Evolutionary conservation across 495 filamentous ascomycete species (phyloP), one percentile per base, ranked within the genome.

Genomic region (Aspergillus steynii): DNA sequence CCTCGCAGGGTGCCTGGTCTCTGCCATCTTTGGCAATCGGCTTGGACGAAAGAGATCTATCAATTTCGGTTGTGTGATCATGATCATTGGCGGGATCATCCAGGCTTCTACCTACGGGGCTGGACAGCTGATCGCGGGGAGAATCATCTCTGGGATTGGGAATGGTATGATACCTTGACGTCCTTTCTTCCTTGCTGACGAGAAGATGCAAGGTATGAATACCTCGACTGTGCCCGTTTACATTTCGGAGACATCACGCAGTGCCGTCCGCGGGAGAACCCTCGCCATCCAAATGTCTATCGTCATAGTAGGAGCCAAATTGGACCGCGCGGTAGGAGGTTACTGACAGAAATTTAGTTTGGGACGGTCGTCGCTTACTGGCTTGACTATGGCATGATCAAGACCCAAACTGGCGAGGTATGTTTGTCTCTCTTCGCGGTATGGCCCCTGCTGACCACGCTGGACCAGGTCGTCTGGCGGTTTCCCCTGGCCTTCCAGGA

Each of bases 1-100:
- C 29, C 52, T 60, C 2, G 62, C 28, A 34, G 57, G 58, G 12
- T 64, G 62, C 54, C 8, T 53, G 3, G 52, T 60, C 26, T 31
- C 70, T 0, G 77, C 80, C 15, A 73, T 83, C 47, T 76, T 69
- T 34, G 84, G 85, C 31, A 83, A 85, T 61, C 61, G 63, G 4
- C 74, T 85, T 1, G 84, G 83, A 4, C 68, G 84, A n/a, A 82
- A 82, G 72, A 84, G 78, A 54, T 73, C 74, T 0, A 77, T 84
- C 51, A 56, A 79, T 20, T 56, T 76, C 29, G 79, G 78, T 5
- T 77, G 79, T 15, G 63, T 71, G 0, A 77, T 84, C 32, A 82
- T 85, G 80, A 75, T 67, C 31, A 61, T 84, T 34, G 82, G 80
- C 1, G 79, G 80, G 2, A 71, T 82, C 26, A 73, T 84, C 4